Base-by-base conservation (phyloP, 495 filamentous ascomycete species). In the Lasiosphaeris hirsuta region DNA sequence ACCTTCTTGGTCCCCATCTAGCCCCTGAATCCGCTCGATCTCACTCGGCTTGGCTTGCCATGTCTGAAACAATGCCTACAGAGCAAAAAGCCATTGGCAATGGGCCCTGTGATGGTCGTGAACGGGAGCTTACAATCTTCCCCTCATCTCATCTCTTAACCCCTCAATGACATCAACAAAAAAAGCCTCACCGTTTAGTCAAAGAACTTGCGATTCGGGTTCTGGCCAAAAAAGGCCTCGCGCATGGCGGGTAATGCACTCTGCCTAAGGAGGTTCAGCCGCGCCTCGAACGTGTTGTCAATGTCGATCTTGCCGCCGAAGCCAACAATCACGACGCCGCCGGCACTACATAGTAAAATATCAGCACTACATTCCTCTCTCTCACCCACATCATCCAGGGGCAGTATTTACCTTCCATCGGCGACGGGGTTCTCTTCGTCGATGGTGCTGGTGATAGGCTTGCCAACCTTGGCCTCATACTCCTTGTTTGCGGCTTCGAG, bases 211-310 rank as follows among this genome's bases (percentile, higher is more conserved):
- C 95, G 84, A 80, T 96, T 96, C 48, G 82, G 78, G 76, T 97
- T 97, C 75, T 88, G 83, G 41, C 95, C 95, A 66, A 97, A 97
- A 39, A 99, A 76, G 3, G 83, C 86, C 69, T 87, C 81, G 59
- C 95, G 83, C 61, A 99, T 85, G 35, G 85, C 85, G 10, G 95
- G 95, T 40, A 97, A 81, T 30, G 89, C 90, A 63, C 89, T 90
- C 53, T 84, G 84, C 70, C 93, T 85, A 39, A 97, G 82, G 54
- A 97, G 76, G 58, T 84, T 85, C 72, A 99, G 77, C 53, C 95
- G 85, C 69, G 96, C 89, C 63, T 97, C 95, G 47, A 97, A 86
- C 23, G 94, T 97, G 75, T 99, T 97, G 84, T 96, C 91, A 70
- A 99, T 96, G 62, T 96, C 90, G 71, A 99, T 97, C 81, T 92